phyloP scores from a whole-genome alignment of 306 rosid species.

The Argentina anserina region DNA sequence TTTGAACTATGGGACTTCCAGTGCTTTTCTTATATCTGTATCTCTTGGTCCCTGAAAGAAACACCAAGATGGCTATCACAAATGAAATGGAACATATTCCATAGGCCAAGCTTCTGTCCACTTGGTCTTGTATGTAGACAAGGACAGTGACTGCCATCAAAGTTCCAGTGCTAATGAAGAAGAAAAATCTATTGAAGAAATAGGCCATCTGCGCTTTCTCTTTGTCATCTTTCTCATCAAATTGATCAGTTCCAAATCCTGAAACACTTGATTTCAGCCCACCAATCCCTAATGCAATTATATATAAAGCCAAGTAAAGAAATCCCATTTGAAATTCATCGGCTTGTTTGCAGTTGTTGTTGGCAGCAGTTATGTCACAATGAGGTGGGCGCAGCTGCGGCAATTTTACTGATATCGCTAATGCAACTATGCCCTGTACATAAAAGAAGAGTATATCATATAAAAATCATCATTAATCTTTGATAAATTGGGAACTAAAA shows the following conservation, averaged over 20 bases:
- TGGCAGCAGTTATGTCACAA: constrained; percentile 33
- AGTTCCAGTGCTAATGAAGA: constrained; percentile 76
- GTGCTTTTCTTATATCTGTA: constrained; percentile 66
- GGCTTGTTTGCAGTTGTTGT: constrained; percentile 52
- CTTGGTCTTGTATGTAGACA: constrained; percentile 81
- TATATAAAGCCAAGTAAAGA: constrained; percentile 59
- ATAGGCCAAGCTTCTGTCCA: constrained; percentile 77
- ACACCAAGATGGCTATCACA: constrained; percentile 48
- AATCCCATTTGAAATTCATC: constrained; percentile 76
- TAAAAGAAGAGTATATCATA: background rate
- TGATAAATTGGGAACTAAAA: background rate
- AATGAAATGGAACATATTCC: constrained; percentile 72
- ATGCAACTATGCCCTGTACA: constrained; percentile 60
- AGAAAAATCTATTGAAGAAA: constrained; percentile 82
- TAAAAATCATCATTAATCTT: background rate
- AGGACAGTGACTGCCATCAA: constrained; percentile 85
- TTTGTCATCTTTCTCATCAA: constrained; percentile 76
- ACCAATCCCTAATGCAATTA: constrained; percentile 78
- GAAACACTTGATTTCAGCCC: constrained; percentile 94
- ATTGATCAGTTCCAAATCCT: constrained; percentile 90
- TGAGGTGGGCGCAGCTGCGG: constrained; percentile 72
- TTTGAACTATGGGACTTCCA: constrained; percentile 87
- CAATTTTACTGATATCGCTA: constrained; percentile 67
- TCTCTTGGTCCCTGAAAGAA: constrained; percentile 56
- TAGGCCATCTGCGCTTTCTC: constrained; percentile 79